Evolutionary conservation across 2,329 filamentous ascomycete species (phyloP), one percentile per base, ranked within the genome.

Genomic region (Clonostachys chloroleuca): DNA sequence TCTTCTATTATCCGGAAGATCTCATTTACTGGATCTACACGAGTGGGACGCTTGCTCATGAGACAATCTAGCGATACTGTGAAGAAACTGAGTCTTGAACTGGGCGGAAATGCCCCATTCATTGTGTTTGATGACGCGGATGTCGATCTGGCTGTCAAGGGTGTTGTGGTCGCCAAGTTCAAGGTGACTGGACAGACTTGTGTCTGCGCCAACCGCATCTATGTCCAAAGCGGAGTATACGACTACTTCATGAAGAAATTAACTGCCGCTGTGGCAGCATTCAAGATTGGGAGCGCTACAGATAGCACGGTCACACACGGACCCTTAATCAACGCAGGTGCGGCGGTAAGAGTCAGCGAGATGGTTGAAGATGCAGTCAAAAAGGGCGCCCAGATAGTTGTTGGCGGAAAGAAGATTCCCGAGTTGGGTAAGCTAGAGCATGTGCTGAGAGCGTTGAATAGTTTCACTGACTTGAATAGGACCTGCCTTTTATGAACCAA

Each of bases 121-220:
- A 89, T 89, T 52, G 84, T 89, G 40, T 89, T 89, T 57, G 84
- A 89, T 55, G 86, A 89, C 57, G 80, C 85, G 14, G 83, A 89
- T 59, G 68, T 89, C 14, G 84, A 88, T 40, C 65, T 68, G 13
- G 86, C 86, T 3, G 83, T 89, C 80, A 78, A 13, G 40, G 56
- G 75, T 83, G 44, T 80, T 80, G 12, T 65, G 68, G 70, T 83
- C 17, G 88, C 81, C 59, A 96, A 96, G 67, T 96, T 95, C 80
- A 86, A 91, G 48, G 87, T 83, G 24, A 92, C 87, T 0, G 92
- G 92, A 34, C 92, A 96, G 73, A 96, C 91, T 0, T 96, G 92
- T 63, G 90, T 96, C 13, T 89, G 86, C 59, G 86, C 86, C 7
- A 92, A 92, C 68, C 75, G 87, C 16, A 78, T 92, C 51, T 90